Conservation (phyloP, 495 filamentous ascomycete species). For the Tuber indicum region DNA sequence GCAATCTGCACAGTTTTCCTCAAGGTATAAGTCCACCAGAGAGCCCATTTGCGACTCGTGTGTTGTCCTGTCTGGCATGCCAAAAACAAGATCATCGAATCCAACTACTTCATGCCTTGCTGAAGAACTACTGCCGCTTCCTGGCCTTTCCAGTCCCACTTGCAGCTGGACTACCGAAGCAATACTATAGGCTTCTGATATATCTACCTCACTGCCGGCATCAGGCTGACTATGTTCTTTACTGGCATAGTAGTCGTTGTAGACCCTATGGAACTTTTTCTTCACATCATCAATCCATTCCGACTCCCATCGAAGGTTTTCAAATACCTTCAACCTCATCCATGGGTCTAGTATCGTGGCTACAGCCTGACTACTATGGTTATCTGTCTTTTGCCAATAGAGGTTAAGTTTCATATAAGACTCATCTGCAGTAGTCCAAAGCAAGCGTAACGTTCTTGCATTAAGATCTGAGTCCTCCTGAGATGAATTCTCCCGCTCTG, state of each 20-base stretch:
- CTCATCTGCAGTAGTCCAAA: not conserved
- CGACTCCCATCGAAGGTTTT: not conserved
- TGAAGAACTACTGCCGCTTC: slow-evolving; percentile 8
- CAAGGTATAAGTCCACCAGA: not conserved
- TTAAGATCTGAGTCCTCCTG: not conserved
- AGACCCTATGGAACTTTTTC: not conserved
- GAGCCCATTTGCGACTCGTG: not conserved
- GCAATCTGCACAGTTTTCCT: not conserved
- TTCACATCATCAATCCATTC: not conserved
- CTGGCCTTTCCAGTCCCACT: slow-evolving; percentile 7
- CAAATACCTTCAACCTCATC: not conserved
- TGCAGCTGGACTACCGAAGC: slow-evolving; percentile 6
- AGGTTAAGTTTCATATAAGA: not conserved
- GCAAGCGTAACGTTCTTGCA: not conserved
- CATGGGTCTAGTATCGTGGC: too few relatives aligned
- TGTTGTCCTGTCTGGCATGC: not conserved
- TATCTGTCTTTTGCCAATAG: slow-evolving; percentile 6
- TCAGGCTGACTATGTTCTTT: too few relatives aligned
- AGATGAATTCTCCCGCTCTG: not conserved
- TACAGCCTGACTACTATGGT: not conserved
- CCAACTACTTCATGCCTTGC: slow-evolving; percentile 4
- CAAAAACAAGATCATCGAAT: not conserved
- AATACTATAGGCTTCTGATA: not conserved
- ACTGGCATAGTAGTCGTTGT: not conserved
- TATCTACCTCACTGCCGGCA: not conserved